Base-by-base conservation (phyloP, 352 stramenopile genomes). In the Phytophthora agathidicida region DNA sequence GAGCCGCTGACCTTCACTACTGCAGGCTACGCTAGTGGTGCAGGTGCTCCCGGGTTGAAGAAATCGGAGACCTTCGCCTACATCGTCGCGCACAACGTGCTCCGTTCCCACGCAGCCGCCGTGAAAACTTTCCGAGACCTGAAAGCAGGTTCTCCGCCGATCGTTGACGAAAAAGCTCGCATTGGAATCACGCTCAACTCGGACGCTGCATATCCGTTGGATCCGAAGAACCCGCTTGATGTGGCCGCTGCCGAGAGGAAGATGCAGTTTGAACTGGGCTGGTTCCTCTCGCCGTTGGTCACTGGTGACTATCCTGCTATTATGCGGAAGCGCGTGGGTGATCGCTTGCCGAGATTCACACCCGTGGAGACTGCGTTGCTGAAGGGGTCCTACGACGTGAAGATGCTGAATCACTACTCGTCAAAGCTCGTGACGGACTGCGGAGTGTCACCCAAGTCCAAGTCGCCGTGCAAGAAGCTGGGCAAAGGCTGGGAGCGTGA, bases 331-430 rank as follows among this genome's bases (percentile, higher is more conserved):
- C 73, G 81, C 32, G 80, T 93, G 4, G 87, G 90, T 7, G 70
- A 82, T 26, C 76, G 89, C 8, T 68, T 99, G 27, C 94, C 94
- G 6, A 42, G 38, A 16, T 98, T 98, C 64, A 96, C 93, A 13
- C 14, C 53, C 14, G 70, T 88, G 17, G 77, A 98, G 51, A 49
- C 80, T 22, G 67, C 73, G 23, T 23, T 89, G 27, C 47, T 99
- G 14, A 73, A 76, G 27, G 81, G 77, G 7, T 97, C 86, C 17
- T 85, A 83, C 58, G 96, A 99, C 46, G 91, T 98, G 42, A 88
- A 98, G 51, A 97, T 96, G 45, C 69, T 98, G 6, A 98, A 99
- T 67, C 89, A 98, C 68, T 99, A 98, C 73, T 75, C 66, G n/a
- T 82, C 79, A 19, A 80, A 77, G 48, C 52, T 73, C 5, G 82